Conservation (phyloP, 1,284 basidiomycete genomes). For the Lignosus rhinocerotis region DNA sequence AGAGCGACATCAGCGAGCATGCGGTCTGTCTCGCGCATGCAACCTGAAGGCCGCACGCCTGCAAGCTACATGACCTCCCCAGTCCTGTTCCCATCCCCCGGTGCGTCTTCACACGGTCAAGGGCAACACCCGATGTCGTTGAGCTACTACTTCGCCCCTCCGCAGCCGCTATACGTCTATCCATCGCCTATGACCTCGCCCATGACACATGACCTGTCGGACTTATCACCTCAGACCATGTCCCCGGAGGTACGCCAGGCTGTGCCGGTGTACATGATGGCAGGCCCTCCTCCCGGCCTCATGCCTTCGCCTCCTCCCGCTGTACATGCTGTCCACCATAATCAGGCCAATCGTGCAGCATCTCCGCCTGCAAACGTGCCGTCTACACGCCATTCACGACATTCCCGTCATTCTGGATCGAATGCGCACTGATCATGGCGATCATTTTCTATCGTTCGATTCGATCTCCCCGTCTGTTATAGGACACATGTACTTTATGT, state of each 20-base stretch:
- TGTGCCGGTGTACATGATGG: conserved; percentile 30
- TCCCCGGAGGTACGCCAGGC: conserved; percentile 23
- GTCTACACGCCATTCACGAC: conserved; percentile 9
- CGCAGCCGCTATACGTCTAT: conserved; percentile 31
- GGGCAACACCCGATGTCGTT: conserved; percentile 25
- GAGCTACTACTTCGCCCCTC: conserved; percentile 27
- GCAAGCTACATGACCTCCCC: conserved; percentile 24
- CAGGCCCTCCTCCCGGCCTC: conserved; percentile 26
- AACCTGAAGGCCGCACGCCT: conserved; percentile 14
- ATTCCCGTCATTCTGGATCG: conserved; percentile 12
- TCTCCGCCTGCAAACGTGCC: conserved; percentile 9
- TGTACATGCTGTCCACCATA: conserved; percentile 4
- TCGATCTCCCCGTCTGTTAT: too few relatives aligned
- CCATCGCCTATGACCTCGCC: conserved; percentile 20
- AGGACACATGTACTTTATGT: too few relatives aligned
- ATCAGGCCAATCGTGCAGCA: background rate
- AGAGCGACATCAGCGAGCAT: conserved; percentile 6
- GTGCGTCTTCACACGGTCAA: conserved; percentile 25
- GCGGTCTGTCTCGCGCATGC: conserved; percentile 10
- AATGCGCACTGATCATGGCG: conserved; percentile 2
- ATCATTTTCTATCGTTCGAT: background rate
- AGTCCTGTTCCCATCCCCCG: conserved; percentile 22
- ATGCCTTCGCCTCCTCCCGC: conserved; percentile 9
- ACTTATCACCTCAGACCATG: conserved; percentile 6
- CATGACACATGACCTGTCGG: conserved; percentile 6